Percentiles rank a stretch among this genome's conserved stretches.
phyloP scores from a whole-genome alignment of 2,329 filamentous ascomycete genomes.

The Periconia digitata region DNA sequence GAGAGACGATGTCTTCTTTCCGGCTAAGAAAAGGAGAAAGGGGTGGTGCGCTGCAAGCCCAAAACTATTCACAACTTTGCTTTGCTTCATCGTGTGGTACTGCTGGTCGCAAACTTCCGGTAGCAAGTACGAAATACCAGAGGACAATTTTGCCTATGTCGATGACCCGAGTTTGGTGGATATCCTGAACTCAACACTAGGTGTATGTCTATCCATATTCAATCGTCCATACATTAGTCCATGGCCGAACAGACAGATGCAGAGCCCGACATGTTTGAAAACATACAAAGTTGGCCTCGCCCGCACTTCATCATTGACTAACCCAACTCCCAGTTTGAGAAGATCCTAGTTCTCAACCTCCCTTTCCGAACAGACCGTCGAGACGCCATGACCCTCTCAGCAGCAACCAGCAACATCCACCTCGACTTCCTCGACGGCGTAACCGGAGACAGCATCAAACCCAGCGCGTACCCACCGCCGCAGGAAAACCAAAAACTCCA shows the following conservation, averaged over 20 bases:
- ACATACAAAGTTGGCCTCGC: too few species aligned
- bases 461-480: slow-evolving; percentile 32
- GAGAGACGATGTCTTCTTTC: slow-evolving; percentile 16
- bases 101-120: slow-evolving; percentile 20
- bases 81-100: slow-evolving; percentile 25
- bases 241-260: too few species aligned
- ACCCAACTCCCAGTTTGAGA: slow-evolving; percentile 50
- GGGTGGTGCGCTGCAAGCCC: slow-evolving; percentile 24
- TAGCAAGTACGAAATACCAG: slow-evolving; percentile 18
- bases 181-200: slow-evolving; percentile 30
- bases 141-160: slow-evolving; percentile 25
- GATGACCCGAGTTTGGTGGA: slow-evolving; percentile 24
- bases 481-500: slow-evolving; percentile 30
- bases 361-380: slow-evolving; percentile 55
- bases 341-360: slow-evolving; percentile 58
- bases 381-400: slow-evolving; percentile 54
- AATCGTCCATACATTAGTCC: too few species aligned
- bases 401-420: slow-evolving; percentile 50
- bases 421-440: slow-evolving; percentile 55
- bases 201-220: slow-evolving; percentile 17
- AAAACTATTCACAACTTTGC: slow-evolving; percentile 23
- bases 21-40: slow-evolving; percentile 14
- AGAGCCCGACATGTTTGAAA: too few species aligned
- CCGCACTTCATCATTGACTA: too few species aligned
- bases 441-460: slow-evolving; percentile 36